Evolutionary conservation across 495 filamentous ascomycete genomes (phyloP), one percentile per base, ranked within the genome.

Genomic region (Aspergillus conjunctus): DNA sequence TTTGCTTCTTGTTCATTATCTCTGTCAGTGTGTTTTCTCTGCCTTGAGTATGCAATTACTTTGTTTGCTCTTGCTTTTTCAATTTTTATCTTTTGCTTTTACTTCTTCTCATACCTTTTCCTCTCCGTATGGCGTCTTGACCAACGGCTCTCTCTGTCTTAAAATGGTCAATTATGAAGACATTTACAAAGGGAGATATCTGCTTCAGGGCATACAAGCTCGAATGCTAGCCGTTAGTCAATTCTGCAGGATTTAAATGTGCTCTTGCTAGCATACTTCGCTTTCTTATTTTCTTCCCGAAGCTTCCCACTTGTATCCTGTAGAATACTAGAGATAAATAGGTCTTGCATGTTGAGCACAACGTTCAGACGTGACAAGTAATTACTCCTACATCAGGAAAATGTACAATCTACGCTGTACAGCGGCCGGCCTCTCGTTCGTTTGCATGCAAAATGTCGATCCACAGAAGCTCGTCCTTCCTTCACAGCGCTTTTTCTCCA

Each of bases 11-110:
- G 18, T 54, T n/a, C 52, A 44, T 57, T 52, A 39, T 49, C 22
- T 48, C 39, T 14, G 63, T 54, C 8, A 11, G 44, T 62, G 43
- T 57, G 50, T 54, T 39, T 56, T 57, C 31, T 41, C 41, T 17
- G 26, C 54, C 26, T 26, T 26, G 26, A 26, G 26, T 26, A 26
- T 26, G 26, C 26, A 26, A 26, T 26, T 26, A 26, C 26, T 26
- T 26, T 26, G 26, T 26, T 12, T 41, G 18, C 17, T n/a, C 46
- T 30, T 55, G n/a, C 10, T 37, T 49, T 12, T 50, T 41, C 41
- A 14, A 14, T 1, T 39, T 32, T 48, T 30, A n/a, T 18, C 26
- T n/a, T 49, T 46, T 32, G 8, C 18, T 48, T 48, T 61, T 26
- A 45, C 54, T 46, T 34, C 32, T 17, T 21, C 31, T 14, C 33